Conservation (phyloP, 2,329 filamentous ascomycete species). For the Ceratocystis destructans region DNA sequence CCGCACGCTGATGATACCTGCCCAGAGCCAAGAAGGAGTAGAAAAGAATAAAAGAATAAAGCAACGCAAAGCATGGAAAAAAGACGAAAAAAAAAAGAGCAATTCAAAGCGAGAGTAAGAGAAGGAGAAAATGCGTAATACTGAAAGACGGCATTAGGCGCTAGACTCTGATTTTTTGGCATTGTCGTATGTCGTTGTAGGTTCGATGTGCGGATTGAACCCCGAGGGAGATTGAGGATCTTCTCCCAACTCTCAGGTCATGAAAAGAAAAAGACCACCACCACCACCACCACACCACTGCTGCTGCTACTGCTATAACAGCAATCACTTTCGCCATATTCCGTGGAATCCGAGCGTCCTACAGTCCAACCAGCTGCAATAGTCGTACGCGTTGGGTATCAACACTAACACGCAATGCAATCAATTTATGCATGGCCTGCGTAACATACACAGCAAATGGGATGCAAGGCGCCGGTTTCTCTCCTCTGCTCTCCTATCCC, state of each 20-base stretch:
- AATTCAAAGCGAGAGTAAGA: background rate
- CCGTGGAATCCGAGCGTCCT: background rate
- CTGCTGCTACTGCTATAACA: background rate
- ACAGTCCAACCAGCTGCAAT: background rate
- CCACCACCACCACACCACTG: slow-evolving; percentile 10
- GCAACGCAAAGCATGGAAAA: background rate
- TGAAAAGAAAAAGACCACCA: slow-evolving; percentile 8
- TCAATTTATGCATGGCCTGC: background rate
- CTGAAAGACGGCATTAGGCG: background rate
- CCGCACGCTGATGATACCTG: slow-evolving; percentile 17
- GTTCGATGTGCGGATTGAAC: slow-evolving; percentile 18
- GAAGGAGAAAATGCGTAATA: background rate
- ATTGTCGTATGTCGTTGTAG: slow-evolving; percentile 15
- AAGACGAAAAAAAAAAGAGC: background rate
- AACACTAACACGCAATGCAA: background rate
- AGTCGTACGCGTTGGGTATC: background rate
- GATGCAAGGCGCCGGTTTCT: background rate
- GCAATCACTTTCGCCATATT: background rate
- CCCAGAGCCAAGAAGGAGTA: slow-evolving; percentile 19
- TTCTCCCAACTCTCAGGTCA: slow-evolving; percentile 16
- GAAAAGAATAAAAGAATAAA: slow-evolving; percentile 10
- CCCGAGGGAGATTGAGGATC: slow-evolving; percentile 10
- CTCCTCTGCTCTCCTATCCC: background rate
- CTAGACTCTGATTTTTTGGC: background rate
- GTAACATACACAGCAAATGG: background rate